phyloP scores from a whole-genome alignment of 2,329 filamentous ascomycete species.

The Elsinoe necatrix region DNA sequence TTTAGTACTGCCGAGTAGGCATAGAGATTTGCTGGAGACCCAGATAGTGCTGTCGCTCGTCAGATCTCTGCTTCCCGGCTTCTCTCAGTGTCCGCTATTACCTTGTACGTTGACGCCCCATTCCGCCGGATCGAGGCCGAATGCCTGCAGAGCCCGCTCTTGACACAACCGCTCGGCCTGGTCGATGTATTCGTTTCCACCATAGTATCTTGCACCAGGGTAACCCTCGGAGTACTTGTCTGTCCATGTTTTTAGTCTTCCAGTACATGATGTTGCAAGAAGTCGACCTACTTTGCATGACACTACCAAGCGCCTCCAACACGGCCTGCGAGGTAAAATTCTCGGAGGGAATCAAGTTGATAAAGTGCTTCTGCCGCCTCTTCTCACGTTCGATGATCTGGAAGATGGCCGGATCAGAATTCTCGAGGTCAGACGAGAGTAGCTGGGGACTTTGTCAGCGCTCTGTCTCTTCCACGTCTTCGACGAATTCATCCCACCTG shows the following conservation, averaged over 20 bases:
- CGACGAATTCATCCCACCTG: conserved; percentile 31
- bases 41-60: conserved; percentile 50
- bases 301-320: conserved; percentile 81
- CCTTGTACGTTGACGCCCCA: conserved; percentile 97
- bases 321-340: conserved; percentile 94
- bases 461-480: neutral
- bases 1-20: conserved; percentile 91
- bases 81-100: conserved; percentile 30
- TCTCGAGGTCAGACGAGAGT: conserved; percentile 66
- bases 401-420: conserved; percentile 79
- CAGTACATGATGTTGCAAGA: neutral
- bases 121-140: conserved; percentile 70
- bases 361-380: conserved; percentile 91
- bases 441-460: conserved; percentile 47
- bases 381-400: conserved; percentile 94
- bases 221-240: conserved; percentile 98
- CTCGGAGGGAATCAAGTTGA: conserved; percentile 92
- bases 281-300: conserved; percentile 71
- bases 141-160: conserved; percentile 78
- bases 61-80: conserved; percentile 6
- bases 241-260: conserved; percentile 20
- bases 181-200: conserved; percentile 94
- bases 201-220: conserved; percentile 91
- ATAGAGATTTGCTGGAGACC: conserved; percentile 64
- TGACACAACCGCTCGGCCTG: conserved; percentile 84